Base-by-base conservation (phyloP, 2,329 filamentous ascomycete genomes). In the Chaetothyriales sp. region DNA sequence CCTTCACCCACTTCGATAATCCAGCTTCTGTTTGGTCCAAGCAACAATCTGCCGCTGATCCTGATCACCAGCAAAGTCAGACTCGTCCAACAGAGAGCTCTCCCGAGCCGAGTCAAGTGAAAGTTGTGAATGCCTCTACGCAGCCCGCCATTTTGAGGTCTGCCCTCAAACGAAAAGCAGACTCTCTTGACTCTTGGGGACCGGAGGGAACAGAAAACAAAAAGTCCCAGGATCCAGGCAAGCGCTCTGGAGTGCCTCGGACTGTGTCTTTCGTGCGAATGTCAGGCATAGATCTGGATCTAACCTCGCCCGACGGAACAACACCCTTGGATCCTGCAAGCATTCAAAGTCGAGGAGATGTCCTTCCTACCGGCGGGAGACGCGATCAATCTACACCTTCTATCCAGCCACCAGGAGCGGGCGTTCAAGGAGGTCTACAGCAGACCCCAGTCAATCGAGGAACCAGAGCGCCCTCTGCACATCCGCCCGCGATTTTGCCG, bases 401-500 rank as follows among this genome's bases (percentile, higher is more conserved):
- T 4, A 29, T 9, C 29, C 22, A 19, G 6, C 22, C 2, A 44
- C n/a, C 46, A 15, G 29, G 44, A 48, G 25, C 29, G 4, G n/a
- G 18, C 22, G 22, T 2, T 10, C 8, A 33, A 10, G 13, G 44
- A 46, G n/a, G 9, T 46, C 44, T 10, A 19, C 3, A n/a, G n/a
- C n/a, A 9, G 18, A n/a, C 19, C 9, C 13, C 44, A n/a, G 10
- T n/a, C 44, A 46, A 10, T 15, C 48, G 13, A 56, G 53, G 56
- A 4, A 58, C 43, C n/a, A 58, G 56, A 18, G 50, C 56, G 13
- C 50, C 59, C 1, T 56, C 59, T 18, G 57, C 52, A 18, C 58
- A 60, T 48, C 57, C 57, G 18, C 57, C 58, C 10, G 57, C 56
- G 6, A 61, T 59, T 18, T 61, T 82, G 7, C 79, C 79, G 2